Evolutionary conservation across 2,329 filamentous ascomycete genomes (phyloP), one percentile per base, ranked within the genome.

Genomic region (Calonectria pseudoturangicola): DNA sequence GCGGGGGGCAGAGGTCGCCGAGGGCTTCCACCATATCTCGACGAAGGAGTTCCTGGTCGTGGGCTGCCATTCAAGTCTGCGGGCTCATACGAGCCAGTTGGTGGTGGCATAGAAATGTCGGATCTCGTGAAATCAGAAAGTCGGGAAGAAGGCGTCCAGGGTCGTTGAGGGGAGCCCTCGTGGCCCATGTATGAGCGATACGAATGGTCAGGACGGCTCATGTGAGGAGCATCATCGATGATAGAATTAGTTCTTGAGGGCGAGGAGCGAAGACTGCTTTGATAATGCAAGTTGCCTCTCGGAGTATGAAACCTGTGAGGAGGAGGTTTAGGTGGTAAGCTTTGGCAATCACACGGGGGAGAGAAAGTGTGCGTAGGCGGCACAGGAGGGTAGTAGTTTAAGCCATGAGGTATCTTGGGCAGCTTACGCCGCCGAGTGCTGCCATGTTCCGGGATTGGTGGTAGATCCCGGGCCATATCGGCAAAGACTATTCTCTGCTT

Each of bases 21-120:
- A 13, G 96, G 95, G 81, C 95, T 97, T 4, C 95, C 94, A 25
- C 95, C 94, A 82, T 98, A 98, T 82, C 92, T 90, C 2, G 95
- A 96, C 0, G 95, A 95, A 1, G 96, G 95, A 0, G 96, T 98
- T 6, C 96, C 96, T 1, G 97, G 96, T 71, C 97, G 88, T 8
- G 97, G 96, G 74, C 92, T 96, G 62, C 97, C 97, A 80, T 98
- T 96, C 72, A 98, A 85, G 78, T 98, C 96, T 27, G 93, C 89
- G 0, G 95, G 95, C 83, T 98, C 97, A 83, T 97, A 98, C 4
- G 92, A 89, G 28, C 93, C 87, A 0, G 92, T 91, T 1, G 94
- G 91, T 3, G 95, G 93, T 10, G 94, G 93, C 65, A 94, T 90
- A 33, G 89, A 84, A 12, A 79, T 63, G n/a, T 79, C 77, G 3